These are phyloP conservation scores for Ganoderma sinense DNA, from an alignment of 1,284 basidiomycete species.

Conservation along the genomic window DNA sequence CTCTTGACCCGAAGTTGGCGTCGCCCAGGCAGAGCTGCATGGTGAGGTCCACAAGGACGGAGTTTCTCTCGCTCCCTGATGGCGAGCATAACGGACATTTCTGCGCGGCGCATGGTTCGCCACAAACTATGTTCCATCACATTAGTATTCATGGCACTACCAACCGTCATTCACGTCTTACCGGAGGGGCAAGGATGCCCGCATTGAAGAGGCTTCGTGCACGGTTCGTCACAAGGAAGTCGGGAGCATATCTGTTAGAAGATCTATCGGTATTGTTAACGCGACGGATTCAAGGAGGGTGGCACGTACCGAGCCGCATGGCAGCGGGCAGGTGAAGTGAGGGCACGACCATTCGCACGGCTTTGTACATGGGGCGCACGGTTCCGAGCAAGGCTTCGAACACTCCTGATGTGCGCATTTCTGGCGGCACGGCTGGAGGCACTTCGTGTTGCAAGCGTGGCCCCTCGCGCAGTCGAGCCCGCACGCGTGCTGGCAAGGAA, in stretches of 20 bases:
- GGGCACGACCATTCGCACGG: constrained; percentile 64
- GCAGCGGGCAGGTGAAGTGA: constrained; percentile 65
- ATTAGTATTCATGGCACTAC: neutral
- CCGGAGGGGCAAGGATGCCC: constrained; percentile 74
- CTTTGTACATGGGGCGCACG: constrained; percentile 72
- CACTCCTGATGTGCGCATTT: constrained; percentile 56
- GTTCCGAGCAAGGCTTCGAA: constrained; percentile 59
- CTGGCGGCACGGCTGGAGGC: constrained; percentile 60
- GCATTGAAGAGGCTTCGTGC: constrained; percentile 55
- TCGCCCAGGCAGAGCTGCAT: constrained; percentile 61
- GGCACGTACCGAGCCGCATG: constrained; percentile 71
- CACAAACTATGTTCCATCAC: constrained; percentile 57
- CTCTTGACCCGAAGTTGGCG: constrained; percentile 48
- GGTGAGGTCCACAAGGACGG: constrained; percentile 63
- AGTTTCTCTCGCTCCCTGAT: constrained; percentile 45
- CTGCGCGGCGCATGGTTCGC: constrained; percentile 68
- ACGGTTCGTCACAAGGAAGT: constrained; percentile 70
- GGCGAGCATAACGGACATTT: constrained; percentile 61
- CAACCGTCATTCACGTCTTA: constrained; percentile 37
- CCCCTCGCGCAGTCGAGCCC: constrained; percentile 54
- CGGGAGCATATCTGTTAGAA: constrained; percentile 65
- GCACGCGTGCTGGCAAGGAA: constrained; percentile 71
- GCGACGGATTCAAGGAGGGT: no score
- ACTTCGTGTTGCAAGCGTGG: constrained; percentile 58
- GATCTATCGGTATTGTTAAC: neutral